A percentile compares a stretch with the other conserved stretches of the same genome.
phyloP scores from a whole-genome alignment of 2,329 filamentous ascomycete species.

The Ophiostoma perfectum region DNA sequence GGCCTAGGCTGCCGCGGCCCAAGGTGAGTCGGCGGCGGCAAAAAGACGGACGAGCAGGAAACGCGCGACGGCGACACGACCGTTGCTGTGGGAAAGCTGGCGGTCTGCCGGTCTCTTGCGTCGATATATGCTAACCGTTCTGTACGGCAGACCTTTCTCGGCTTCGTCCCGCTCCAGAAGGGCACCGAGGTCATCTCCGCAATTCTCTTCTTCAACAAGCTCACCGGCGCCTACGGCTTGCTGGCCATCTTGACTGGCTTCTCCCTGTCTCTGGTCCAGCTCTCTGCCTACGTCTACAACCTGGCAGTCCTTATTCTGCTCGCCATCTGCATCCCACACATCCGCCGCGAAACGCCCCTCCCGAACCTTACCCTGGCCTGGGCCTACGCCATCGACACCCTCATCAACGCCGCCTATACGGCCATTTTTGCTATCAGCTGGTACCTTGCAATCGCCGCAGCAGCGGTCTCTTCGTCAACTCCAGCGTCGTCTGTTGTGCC shows the following conservation, averaged over 20 bases:
- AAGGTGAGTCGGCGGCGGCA: slow-evolving; percentile 11
- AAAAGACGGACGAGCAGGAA: background rate
- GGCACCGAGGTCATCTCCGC: slow-evolving; percentile 80
- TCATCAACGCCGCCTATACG: slow-evolving; percentile 78
- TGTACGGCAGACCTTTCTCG: slow-evolving; percentile 66
- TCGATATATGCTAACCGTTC: background rate
- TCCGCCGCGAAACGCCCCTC: slow-evolving; percentile 71
- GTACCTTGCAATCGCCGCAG: slow-evolving; percentile 52
- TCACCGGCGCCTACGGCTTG: slow-evolving; percentile 83
- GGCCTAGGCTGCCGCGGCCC: slow-evolving; percentile 29
- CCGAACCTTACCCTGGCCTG: slow-evolving; percentile 77
- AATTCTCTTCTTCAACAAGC: slow-evolving; percentile 83
- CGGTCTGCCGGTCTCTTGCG: too few species aligned
- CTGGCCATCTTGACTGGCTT: slow-evolving; percentile 85
- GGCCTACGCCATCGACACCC: slow-evolving; percentile 76
- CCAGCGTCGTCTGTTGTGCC: slow-evolving; percentile 9
- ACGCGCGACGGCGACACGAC: background rate
- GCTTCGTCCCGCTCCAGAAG: slow-evolving; percentile 78
- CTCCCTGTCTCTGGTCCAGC: slow-evolving; percentile 72
- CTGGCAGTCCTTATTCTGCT: slow-evolving; percentile 63
- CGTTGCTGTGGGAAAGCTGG: too few species aligned
- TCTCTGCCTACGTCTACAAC: slow-evolving; percentile 89
- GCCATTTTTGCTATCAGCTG: slow-evolving; percentile 75
- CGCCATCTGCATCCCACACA: slow-evolving; percentile 68
- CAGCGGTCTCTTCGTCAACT: background rate